phyloP scores from a whole-genome alignment of 208 protist species.

The Herpetomonas muscarum region DNA sequence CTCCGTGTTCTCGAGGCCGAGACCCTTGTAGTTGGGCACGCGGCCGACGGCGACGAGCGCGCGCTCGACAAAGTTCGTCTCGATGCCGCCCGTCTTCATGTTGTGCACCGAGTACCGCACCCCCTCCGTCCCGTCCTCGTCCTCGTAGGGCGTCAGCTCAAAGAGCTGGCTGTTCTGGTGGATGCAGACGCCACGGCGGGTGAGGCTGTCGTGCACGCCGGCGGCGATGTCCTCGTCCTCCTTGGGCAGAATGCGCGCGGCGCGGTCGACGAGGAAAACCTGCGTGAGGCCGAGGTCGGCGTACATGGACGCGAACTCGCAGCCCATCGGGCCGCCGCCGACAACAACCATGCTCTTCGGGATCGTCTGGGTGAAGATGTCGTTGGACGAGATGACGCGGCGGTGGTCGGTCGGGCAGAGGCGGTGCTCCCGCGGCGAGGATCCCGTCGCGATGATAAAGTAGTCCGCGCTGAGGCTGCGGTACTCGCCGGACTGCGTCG shows the following conservation, averaged over 20 bases:
- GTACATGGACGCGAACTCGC: conserved; percentile 74
- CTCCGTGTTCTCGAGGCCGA: conserved; percentile 56
- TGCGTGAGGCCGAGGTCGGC: conserved; percentile 57
- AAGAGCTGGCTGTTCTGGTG: conserved; percentile 53
- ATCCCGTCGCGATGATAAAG: conserved; percentile 72
- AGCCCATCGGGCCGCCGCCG: conserved; percentile 56
- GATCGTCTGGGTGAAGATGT: conserved; percentile 49
- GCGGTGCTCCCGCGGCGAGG: conserved; percentile 34
- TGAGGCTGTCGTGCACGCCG: conserved; percentile 40
- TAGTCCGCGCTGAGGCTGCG: conserved; percentile 53
- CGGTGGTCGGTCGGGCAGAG: conserved; percentile 32
- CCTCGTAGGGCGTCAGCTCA: conserved; percentile 35
- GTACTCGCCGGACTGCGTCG: conserved; percentile 39
- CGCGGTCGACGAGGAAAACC: conserved; percentile 54
- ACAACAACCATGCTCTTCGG: conserved; percentile 68
- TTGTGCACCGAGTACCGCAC: conserved; percentile 54
- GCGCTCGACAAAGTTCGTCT: conserved; percentile 47
- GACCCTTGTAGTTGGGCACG: conserved; percentile 31
- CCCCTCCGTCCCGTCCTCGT: conserved; percentile 15
- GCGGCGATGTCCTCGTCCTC: conserved; percentile 67
- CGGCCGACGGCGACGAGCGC: conserved; percentile 60
- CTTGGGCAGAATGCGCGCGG: conserved; percentile 39
- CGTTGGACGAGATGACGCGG: conserved; percentile 39
- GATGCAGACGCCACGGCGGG: conserved; percentile 39
- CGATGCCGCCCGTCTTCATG: conserved; percentile 21